phyloP scores from a whole-genome alignment of 169 alveolate genomes.

The Miamiensis avidus region DNA sequence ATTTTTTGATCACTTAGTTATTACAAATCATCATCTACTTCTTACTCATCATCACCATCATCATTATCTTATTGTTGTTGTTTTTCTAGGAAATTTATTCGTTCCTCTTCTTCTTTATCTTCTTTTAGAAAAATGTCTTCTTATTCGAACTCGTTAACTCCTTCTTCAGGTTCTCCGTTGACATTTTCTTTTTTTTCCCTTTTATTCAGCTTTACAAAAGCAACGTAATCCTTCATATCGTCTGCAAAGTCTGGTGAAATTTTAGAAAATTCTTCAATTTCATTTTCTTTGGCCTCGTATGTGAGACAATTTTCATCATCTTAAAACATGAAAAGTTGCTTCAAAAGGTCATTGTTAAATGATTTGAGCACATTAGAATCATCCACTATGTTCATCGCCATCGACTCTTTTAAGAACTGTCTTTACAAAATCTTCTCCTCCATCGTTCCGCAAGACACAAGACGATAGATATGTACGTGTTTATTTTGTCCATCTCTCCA shows the following conservation, averaged over 20 bases:
- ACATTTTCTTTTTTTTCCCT: conserved; percentile 1
- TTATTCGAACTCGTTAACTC: conserved; percentile 20
- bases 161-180: conserved; percentile 14
- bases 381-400: conserved; percentile 56
- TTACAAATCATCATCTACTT: neutral
- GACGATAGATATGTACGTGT: conserved; percentile 94
- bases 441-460: conserved; percentile 96
- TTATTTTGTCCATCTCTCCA: conserved; percentile 98
- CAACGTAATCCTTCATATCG: conserved; percentile 3
- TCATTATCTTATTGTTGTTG: conserved; percentile 3
- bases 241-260: conserved; percentile 10
- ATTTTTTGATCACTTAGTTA: neutral
- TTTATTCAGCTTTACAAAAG: conserved; percentile 17
- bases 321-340: conserved; percentile 35
- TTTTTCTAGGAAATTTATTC: neutral
- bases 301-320: conserved; percentile 4
- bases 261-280: neutral
- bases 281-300: conserved; percentile 8
- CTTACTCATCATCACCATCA: neutral
- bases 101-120: conserved; percentile 1
- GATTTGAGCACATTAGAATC: conserved; percentile 40
- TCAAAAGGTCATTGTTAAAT: conserved; percentile 27
- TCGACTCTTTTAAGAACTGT: conserved; percentile 53
- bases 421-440: conserved; percentile 97
- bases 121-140: conserved; percentile 28